phyloP scores from a whole-genome alignment of 192 early-diverging fungal species.

The Dissophora ornata region DNA sequence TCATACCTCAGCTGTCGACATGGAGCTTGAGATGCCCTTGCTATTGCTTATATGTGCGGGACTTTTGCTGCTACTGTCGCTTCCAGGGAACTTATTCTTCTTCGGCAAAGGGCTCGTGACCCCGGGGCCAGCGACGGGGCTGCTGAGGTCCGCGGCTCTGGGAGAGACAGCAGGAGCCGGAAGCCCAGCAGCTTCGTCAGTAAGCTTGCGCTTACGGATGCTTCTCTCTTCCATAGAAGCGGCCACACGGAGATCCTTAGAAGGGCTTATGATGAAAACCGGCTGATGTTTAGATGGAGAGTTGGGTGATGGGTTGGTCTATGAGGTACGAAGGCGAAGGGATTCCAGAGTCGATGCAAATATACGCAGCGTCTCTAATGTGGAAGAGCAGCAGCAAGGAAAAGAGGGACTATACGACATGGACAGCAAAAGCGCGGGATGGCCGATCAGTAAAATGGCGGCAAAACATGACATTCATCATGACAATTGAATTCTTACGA shows the following conservation, averaged over 20 bases:
- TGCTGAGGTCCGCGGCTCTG: neutral
- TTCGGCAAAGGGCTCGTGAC: slow-evolving; percentile 11
- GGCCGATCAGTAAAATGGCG: too few species aligned
- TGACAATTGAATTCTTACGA: too few species aligned
- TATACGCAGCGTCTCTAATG: too few species aligned
- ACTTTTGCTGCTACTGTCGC: slow-evolving; percentile 7
- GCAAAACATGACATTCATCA: too few species aligned
- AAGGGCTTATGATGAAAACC: slow-evolving; percentile 52
- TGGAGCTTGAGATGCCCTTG: slow-evolving; percentile 13
- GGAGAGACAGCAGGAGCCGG: slow-evolving; percentile 16
- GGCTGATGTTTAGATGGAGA: neutral
- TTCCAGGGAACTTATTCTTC: slow-evolving; percentile 18
- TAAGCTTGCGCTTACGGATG: slow-evolving; percentile 58
- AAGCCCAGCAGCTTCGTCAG: slow-evolving; percentile 41
- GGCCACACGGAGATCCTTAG: slow-evolving; percentile 47
- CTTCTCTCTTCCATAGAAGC: slow-evolving; percentile 58
- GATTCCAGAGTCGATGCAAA: neutral
- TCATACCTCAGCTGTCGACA: slow-evolving; percentile 28
- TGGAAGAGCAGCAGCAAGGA: too few species aligned
- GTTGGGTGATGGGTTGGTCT: neutral
- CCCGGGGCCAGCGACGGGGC: slow-evolving; percentile 1
- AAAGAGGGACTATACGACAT: too few species aligned
- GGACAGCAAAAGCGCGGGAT: too few species aligned
- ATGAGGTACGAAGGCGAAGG: neutral
- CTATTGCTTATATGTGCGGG: neutral